Conservation (phyloP, 192 early-diverging fungal species). For the Glomus cerebriforme region DNA sequence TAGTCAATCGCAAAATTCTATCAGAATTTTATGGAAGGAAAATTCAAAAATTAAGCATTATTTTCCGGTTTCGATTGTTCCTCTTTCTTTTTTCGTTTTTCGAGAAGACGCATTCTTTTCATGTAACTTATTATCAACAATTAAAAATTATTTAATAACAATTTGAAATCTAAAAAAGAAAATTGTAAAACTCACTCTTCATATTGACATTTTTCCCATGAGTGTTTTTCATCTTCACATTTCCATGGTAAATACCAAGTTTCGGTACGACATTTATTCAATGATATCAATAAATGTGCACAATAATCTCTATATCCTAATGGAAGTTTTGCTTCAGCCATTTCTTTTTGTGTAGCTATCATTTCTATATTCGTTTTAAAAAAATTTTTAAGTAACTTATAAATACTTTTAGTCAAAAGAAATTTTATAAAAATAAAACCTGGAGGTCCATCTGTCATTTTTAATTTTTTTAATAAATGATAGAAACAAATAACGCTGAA, state of each 20-base stretch:
- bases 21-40: background rate
- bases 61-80: background rate
- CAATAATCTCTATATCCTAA: conserved; percentile 93
- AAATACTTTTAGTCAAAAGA: background rate
- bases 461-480: background rate
- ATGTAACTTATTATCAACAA: conserved; percentile 1
- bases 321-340: conserved; percentile 81
- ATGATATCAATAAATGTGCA: conserved; percentile 82
- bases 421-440: background rate
- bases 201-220: conserved; percentile 95
- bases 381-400: background rate
- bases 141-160: background rate
- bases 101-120: background rate
- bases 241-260: conserved; percentile 92
- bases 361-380: conserved; percentile 55
- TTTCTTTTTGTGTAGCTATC: conserved; percentile 85
- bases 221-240: conserved; percentile 85
- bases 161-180: background rate
- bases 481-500: too few species aligned
- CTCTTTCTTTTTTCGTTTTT: conserved; percentile 10
- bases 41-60: background rate
- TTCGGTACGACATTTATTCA: conserved; percentile 89
- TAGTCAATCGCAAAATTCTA: too few species aligned
- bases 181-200: conserved; percentile 67
- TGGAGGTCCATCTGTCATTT: background rate